Conservation (phyloP, 2,329 filamentous ascomycete genomes). For the Dothistroma septosporum region DNA sequence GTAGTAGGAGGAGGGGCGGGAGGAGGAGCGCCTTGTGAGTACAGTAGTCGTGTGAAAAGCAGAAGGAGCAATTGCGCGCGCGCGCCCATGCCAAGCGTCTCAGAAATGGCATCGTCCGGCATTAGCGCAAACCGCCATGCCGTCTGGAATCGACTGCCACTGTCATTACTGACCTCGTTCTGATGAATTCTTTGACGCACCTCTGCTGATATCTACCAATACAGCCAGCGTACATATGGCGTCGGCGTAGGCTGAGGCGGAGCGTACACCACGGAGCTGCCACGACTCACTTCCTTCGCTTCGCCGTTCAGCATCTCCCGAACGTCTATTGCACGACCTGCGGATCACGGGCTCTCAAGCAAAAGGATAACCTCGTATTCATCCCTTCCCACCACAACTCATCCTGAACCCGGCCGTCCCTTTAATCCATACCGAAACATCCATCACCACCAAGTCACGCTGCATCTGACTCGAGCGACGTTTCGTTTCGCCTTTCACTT, state of each 20-base stretch:
- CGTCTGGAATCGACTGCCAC: background rate
- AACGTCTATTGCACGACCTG: background rate
- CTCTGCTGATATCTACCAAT: background rate
- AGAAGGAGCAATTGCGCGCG: too few species aligned
- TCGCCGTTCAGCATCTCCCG: background rate
- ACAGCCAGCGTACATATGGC: background rate
- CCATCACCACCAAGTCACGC: background rate
- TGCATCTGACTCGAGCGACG: background rate
- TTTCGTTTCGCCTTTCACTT: background rate
- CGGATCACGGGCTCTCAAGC: background rate
- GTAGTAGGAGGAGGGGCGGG: background rate
- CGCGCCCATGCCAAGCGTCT: background rate
- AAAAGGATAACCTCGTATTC: background rate
- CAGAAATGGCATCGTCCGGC: background rate
- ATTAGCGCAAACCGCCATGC: background rate
- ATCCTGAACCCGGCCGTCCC: background rate
- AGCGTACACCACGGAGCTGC: background rate
- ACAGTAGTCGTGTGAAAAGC: too few species aligned
- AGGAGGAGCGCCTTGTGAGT: too few species aligned
- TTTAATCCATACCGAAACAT: slow-evolving; percentile 6
- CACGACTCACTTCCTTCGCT: background rate
- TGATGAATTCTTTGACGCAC: background rate
- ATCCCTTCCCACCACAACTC: background rate
- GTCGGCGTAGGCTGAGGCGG: background rate
- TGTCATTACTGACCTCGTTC: background rate